These are phyloP conservation scores for Fomitopsis schrenkii DNA, from an alignment of 1,284 basidiomycete species.

Conservation along the genomic window DNA sequence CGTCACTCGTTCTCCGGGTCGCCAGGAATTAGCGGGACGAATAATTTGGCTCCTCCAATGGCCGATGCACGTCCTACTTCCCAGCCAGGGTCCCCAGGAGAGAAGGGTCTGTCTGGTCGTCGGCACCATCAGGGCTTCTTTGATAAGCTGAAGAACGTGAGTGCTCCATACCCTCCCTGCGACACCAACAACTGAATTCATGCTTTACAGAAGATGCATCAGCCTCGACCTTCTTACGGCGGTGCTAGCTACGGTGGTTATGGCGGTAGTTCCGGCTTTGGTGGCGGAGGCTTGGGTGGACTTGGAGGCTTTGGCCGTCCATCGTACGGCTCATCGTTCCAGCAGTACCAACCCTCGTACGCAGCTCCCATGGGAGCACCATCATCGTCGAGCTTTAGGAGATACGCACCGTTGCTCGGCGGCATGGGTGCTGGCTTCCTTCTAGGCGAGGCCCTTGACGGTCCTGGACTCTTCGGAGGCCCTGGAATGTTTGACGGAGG, in stretches of 20 bases:
- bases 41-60: constrained; percentile 7
- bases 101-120: neutral
- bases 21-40: constrained; percentile 3
- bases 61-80: constrained; percentile 11
- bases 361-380: neutral
- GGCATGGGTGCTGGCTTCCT: neutral
- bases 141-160: constrained; percentile 49
- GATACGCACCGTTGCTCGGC: neutral
- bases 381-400: neutral
- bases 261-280: too few relatives aligned
- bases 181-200: neutral
- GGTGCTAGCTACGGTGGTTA: constrained; percentile 6
- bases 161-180: neutral
- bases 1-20: constrained; percentile 30
- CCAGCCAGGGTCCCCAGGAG: constrained; percentile 15
- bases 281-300: too few relatives aligned
- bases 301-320: neutral
- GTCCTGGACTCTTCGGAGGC: neutral
- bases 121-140: constrained; percentile 47
- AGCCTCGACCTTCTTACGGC: constrained; percentile 8
- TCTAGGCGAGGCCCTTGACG: neutral
- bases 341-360: neutral
- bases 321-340: neutral
- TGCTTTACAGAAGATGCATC: neutral
- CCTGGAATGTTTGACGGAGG: neutral